Percentiles rank a stretch among this genome's conserved stretches.
Evolutionary conservation across 805 yeast species (phyloP).

Genomic region (Spathaspora passalidarum): DNA sequence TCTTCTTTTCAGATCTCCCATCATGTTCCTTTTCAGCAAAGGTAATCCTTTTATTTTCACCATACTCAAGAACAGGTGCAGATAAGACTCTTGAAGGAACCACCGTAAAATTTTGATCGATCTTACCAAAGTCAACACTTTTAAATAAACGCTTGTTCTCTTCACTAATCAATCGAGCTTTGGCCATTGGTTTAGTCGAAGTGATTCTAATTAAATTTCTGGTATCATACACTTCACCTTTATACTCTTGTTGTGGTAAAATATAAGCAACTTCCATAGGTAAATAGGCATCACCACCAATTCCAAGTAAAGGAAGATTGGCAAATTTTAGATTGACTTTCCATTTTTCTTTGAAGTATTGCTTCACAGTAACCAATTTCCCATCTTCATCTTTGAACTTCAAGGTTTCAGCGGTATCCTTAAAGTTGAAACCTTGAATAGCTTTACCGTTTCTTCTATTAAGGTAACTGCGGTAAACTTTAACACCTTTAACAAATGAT

Average conservation of each 20-base stretch:
- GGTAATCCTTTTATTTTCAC: background rate
- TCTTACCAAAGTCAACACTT: constrained; percentile 6
- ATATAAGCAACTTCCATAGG: constrained; percentile 9
- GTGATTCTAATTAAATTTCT: constrained; percentile 5
- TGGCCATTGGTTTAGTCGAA: constrained; percentile 6
- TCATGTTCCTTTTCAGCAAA: constrained; percentile 4
- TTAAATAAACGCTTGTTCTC: constrained; percentile 4
- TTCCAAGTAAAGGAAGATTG: constrained; percentile 5
- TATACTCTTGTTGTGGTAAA: constrained; percentile 8
- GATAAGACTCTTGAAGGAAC: constrained; percentile 9
- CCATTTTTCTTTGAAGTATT: constrained; percentile 7
- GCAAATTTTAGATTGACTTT: constrained; percentile 4
- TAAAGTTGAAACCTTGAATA: constrained; percentile 6
- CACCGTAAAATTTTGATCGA: constrained; percentile 7
- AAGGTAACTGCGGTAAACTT: constrained; percentile 7
- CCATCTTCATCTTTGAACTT: constrained; percentile 6
- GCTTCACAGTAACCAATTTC: constrained; percentile 2
- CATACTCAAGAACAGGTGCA: constrained; percentile 8
- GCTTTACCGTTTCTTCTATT: constrained; percentile 3
- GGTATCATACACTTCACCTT: constrained; percentile 8
- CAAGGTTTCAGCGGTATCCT: constrained; percentile 3
- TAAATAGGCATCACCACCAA: constrained; percentile 5
- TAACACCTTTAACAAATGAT: constrained; percentile 7
- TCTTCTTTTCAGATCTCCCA: constrained; percentile 7
- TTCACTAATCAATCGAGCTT: constrained; percentile 4